phyloP scores from a whole-genome alignment of 805 yeast species.

The Candida dajiaensis region DNA sequence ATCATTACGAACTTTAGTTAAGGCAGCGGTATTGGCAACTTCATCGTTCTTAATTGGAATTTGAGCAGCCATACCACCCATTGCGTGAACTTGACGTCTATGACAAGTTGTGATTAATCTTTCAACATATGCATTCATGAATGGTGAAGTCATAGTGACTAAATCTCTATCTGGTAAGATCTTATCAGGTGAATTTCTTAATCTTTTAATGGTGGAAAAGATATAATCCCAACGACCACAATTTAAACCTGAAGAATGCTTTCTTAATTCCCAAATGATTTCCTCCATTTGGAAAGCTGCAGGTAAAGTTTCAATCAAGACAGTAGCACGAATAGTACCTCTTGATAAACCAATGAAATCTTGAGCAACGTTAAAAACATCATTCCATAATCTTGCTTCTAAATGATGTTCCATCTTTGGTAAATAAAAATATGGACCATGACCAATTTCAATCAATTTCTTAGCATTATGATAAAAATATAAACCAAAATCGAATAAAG shows the following conservation, averaged over 20 bases:
- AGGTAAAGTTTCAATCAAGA: constrained; percentile 76
- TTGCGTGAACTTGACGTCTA: constrained; percentile 75
- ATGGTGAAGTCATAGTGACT: constrained; percentile 78
- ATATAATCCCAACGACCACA: constrained; percentile 92
- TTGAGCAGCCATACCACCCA: constrained; percentile 91
- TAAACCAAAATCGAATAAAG: constrained; percentile 73
- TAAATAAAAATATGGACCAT: constrained; percentile 76
- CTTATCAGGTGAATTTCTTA: constrained; percentile 60
- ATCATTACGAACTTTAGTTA: constrained; percentile 68
- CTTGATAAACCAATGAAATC: constrained; percentile 63
- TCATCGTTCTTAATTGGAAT: constrained; percentile 74
- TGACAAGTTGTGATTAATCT: constrained; percentile 70
- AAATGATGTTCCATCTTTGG: constrained; percentile 85
- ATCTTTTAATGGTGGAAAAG: constrained; percentile 71
- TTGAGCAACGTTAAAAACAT: constrained; percentile 70
- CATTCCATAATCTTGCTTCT: constrained; percentile 82
- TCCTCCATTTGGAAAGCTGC: constrained; percentile 86
- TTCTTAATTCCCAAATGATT: constrained; percentile 68
- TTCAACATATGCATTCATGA: constrained; percentile 74
- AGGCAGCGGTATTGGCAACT: constrained; percentile 55
- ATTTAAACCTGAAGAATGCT: constrained; percentile 76
- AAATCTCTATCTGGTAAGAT: constrained; percentile 72
- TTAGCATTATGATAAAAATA: constrained; percentile 73
- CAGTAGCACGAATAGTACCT: constrained; percentile 79
- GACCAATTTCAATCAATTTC: constrained; percentile 54